phyloP scores from a whole-genome alignment of 176 grass and related monocot species.

The Tillandsia leiboldiana region DNA sequence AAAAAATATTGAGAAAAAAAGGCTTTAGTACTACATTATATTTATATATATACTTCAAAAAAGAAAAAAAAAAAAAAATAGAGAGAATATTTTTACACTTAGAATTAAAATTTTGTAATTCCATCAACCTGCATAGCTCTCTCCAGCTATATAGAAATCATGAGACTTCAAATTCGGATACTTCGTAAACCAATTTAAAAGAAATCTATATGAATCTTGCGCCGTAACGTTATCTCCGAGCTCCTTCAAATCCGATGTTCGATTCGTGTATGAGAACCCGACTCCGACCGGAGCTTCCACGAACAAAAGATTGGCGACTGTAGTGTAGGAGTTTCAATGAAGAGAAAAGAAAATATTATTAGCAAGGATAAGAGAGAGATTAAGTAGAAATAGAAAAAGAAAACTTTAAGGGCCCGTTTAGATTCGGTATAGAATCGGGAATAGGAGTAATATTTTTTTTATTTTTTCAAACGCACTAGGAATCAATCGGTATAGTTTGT shows the following conservation, averaged over 20 bases:
- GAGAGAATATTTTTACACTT: not conserved
- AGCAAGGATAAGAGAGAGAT: not conserved
- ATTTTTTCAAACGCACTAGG: too few relatives aligned
- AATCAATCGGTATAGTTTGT: too few relatives aligned
- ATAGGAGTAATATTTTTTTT: too few relatives aligned
- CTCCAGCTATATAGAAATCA: constrained; percentile 77
- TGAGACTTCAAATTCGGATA: constrained; percentile 75
- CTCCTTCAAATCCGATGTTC: constrained; percentile 44
- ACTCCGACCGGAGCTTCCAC: constrained; percentile 81
- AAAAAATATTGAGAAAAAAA: not conserved
- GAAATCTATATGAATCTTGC: constrained; percentile 58
- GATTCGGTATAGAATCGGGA: too few relatives aligned
- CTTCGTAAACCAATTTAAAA: constrained; percentile 61
- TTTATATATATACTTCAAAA: not conserved
- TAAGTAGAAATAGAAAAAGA: not conserved
- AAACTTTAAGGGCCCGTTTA: too few relatives aligned
- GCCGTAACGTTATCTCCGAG: constrained; percentile 76
- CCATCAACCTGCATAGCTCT: constrained; percentile 78
- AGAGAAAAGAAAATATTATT: not conserved
- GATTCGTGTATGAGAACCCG: constrained; percentile 89
- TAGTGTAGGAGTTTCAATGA: not conserved
- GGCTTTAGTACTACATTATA: not conserved
- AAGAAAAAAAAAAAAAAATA: not conserved
- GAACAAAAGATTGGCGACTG: constrained; percentile 89
- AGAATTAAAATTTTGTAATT: not conserved